Percentiles rank a stretch among this genome's conserved stretches.
Evolutionary conservation across 495 filamentous ascomycete species (phyloP).

Genomic region (Penicillium lagena): DNA sequence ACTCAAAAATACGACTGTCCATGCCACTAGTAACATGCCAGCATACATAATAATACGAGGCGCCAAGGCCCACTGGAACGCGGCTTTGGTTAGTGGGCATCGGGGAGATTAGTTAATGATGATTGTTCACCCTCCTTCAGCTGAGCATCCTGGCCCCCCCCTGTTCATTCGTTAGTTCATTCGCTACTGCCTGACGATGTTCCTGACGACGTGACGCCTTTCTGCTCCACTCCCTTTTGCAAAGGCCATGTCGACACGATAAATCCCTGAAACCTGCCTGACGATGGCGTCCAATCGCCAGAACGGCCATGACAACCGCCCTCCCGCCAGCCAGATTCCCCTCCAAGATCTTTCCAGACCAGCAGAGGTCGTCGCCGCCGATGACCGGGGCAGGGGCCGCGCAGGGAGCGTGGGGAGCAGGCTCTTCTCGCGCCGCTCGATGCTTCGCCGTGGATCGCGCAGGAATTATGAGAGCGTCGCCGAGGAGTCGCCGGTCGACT

Average conservation of each 20-base stretch:
- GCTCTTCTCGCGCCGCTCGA: conserved; percentile 30
- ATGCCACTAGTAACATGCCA: too few relatives aligned
- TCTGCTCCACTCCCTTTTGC: background rate
- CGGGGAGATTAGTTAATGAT: too few relatives aligned
- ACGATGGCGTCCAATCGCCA: conserved; percentile 58
- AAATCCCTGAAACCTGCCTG: conserved; percentile 28
- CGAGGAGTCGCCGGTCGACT: conserved; percentile 44
- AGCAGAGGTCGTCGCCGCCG: conserved; percentile 30
- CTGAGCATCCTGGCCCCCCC: too few relatives aligned
- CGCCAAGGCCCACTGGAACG: too few relatives aligned
- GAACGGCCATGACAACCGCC: conserved; percentile 38
- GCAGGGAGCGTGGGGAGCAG: conserved; percentile 23
- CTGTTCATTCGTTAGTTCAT: background rate
- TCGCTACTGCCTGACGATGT: background rate
- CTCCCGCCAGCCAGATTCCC: conserved; percentile 63
- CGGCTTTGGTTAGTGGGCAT: too few relatives aligned
- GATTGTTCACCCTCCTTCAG: too few relatives aligned
- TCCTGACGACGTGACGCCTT: too few relatives aligned
- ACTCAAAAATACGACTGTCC: too few relatives aligned
- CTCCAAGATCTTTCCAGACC: conserved; percentile 70
- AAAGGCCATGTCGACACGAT: conserved; percentile 39
- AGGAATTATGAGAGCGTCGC: conserved; percentile 46
- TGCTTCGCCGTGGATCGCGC: conserved; percentile 25
- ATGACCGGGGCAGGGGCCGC: conserved; percentile 23
- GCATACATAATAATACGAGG: too few relatives aligned